Evolutionary conservation across 1,139 yeast species (phyloP), one percentile per base, ranked within the genome.

Genomic region (Pichia sp.): DNA sequence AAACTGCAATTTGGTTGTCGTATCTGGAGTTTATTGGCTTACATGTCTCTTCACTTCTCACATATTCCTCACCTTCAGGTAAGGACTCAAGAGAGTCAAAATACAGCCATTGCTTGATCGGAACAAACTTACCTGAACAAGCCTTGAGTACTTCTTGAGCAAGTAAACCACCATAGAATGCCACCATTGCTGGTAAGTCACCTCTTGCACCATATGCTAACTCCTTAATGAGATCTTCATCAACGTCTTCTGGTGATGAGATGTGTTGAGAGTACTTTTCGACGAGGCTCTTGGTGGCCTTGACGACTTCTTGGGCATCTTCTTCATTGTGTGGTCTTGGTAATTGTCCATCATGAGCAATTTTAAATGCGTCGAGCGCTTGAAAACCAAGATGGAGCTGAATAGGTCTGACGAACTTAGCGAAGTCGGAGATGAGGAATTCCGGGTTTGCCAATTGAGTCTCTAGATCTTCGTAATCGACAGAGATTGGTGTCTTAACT

Each of bases 101-200:
- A 62, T 91, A 91, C 58, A 88, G 64, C 73, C 80, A 85, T 62
- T 91, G 99, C 57, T 82, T 80, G 37, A 88, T 67, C 12, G 99
- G 98, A 11, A 78, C 74, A 53, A 88, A 91, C 64, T 91, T 91
- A 33, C 97, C 94, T 8, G 96, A 83, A 51, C 91, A 82, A 34
- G 94, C 94, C 64, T 91, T 91, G 56, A 91, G 72, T 20, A 85
- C 96, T 64, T 91, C 98, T 62, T 91, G 99, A 4, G 98, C 99
- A 36, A 86, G 81, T 39, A 91, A 66, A 25, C 98, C 98, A 58
- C 99, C 99, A 55, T 75, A 76, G 48, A 88, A 81, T 5, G 97
- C 97, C 44, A 77, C 80, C 57, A 86, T 63, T 26, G 93, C 96
- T 18, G 96, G 95, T 35, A 88, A 62, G 52, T 91, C 96, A 61